Evolutionary conservation across 495 filamentous ascomycete genomes (phyloP), one percentile per base, ranked within the genome.

Genomic region (Platismatia glauca): DNA sequence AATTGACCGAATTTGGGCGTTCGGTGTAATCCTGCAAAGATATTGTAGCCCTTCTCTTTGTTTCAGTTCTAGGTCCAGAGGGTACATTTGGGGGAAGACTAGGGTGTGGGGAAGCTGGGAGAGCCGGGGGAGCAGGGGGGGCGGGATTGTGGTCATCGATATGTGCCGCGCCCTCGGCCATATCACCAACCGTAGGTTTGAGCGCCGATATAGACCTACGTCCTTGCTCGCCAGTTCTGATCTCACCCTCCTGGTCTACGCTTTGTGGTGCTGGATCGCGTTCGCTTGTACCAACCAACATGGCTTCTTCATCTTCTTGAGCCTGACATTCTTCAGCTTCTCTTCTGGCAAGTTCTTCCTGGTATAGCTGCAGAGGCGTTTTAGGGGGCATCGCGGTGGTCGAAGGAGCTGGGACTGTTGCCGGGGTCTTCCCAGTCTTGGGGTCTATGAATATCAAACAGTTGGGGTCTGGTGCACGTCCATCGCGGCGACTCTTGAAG

Each of bases 401-500:
- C n/a, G 57, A 55, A 60, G 39, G 55, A 29, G 24, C 16, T 41
- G 43, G 22, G 22, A 22, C 20, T 55, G 16, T 3, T 18, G 43
- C 56, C 38, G 34, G 58, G 29, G 37, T 55, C 57, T 68, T 68
- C 50, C 65, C 69, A 70, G n/a, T 78, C 71, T 38, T 73, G 68
- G 34, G 74, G 73, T 63, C 71, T 68, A 73, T 66, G 8, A 82
- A 69, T 12, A 77, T 64, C 29, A 82, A 56, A 35, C 75, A 64
- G 53, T 63, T 73, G 29, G 75, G 67, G 59, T 85, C 78, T 7
- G 78, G 79, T 18, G 72, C 73, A 6, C 69, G 69, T 59, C 83
- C 78, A 13, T 73, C 66, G 55, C 71, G 73, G 55, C 74, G 75
- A 6, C 65, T 29, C 69, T 82, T 82, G 70, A 81, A 65, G 31